phyloP scores from a whole-genome alignment of 345 rosid genomes.

The rapeseed (Brassica napus) region DNA sequence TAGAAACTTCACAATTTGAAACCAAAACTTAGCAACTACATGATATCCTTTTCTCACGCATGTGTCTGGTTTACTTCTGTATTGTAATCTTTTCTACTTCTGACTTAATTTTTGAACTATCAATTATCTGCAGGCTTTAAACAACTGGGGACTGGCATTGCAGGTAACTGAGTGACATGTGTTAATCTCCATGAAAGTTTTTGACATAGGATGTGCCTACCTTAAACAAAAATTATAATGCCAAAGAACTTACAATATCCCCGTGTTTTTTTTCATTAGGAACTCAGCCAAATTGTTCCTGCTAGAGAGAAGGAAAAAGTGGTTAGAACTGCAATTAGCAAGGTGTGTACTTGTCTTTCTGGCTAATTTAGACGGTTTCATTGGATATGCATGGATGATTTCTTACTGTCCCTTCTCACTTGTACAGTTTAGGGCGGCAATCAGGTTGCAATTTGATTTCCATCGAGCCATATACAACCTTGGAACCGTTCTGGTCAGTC shows the following conservation, averaged over 20 bases:
- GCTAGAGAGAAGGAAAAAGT: conserved; percentile 88
- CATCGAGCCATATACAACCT: conserved; percentile 98
- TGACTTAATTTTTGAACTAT: conserved; percentile 19
- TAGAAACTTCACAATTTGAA: conserved; percentile 11
- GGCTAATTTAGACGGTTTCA: conserved; percentile 34
- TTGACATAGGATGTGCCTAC: conserved; percentile 9
- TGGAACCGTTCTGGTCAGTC: conserved; percentile 93
- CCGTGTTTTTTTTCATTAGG: conserved; percentile 48
- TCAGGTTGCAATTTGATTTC: conserved; percentile 91
- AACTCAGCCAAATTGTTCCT: conserved; percentile 96
- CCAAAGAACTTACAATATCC: conserved; percentile 5
- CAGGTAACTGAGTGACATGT: conserved; percentile 56
- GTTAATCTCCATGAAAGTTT: conserved; percentile 18
- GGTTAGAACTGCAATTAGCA: conserved; percentile 90
- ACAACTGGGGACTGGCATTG: conserved; percentile 97
- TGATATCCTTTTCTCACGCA: neutral
- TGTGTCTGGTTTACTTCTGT: conserved; percentile 3
- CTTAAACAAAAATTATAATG: neutral
- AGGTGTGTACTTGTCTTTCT: conserved; percentile 56
- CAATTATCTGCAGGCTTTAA: conserved; percentile 73
- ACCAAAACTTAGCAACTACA: conserved; percentile 1
- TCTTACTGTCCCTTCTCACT: conserved; percentile 4
- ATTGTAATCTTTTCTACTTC: conserved; percentile 2
- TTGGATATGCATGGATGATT: conserved; percentile 18
- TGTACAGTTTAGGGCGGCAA: conserved; percentile 93